Conservation (phyloP, 163 green algal genomes). For the Chlorella variabilis region DNA sequence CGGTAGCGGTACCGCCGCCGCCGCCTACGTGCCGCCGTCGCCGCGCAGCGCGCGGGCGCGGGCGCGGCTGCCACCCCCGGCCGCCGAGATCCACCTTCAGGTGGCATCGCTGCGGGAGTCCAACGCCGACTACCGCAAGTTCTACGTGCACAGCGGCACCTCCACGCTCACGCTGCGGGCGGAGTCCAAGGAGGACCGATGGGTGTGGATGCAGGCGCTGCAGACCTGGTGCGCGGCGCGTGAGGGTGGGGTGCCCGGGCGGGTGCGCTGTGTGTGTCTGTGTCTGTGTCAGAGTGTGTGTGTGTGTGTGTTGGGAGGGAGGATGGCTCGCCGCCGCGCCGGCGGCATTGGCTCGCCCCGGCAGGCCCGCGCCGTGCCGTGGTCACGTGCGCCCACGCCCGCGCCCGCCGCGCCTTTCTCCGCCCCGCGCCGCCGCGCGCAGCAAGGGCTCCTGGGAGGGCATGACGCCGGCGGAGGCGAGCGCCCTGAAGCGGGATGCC, state of each 20-base stretch:
- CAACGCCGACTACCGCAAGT: slow-evolving; percentile 65
- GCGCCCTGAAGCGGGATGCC: slow-evolving; percentile 24
- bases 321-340: no score
- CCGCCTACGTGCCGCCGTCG: neutral
- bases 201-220: slow-evolving; percentile 65
- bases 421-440: no score
- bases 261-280: neutral
- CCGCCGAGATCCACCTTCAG: slow-evolving; percentile 61
- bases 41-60: slow-evolving; percentile 3
- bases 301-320: no score
- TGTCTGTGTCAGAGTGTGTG: no score
- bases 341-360: no score
- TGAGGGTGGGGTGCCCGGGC: neutral
- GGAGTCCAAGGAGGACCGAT: slow-evolving; percentile 64
- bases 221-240: neutral
- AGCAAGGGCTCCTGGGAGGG: slow-evolving; percentile 52
- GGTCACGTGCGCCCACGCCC: no score
- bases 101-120: slow-evolving; percentile 57
- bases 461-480: slow-evolving; percentile 35
- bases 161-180: slow-evolving; percentile 52
- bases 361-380: no score
- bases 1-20: neutral
- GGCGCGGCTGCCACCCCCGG: slow-evolving; percentile 17
- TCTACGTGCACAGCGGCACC: slow-evolving; percentile 72
- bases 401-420: no score